A percentile compares a stretch with the other conserved stretches of the same genome.
Conservation (phyloP, 371 early-diverging fungal genomes). For the Mortierella sp. region DNA sequence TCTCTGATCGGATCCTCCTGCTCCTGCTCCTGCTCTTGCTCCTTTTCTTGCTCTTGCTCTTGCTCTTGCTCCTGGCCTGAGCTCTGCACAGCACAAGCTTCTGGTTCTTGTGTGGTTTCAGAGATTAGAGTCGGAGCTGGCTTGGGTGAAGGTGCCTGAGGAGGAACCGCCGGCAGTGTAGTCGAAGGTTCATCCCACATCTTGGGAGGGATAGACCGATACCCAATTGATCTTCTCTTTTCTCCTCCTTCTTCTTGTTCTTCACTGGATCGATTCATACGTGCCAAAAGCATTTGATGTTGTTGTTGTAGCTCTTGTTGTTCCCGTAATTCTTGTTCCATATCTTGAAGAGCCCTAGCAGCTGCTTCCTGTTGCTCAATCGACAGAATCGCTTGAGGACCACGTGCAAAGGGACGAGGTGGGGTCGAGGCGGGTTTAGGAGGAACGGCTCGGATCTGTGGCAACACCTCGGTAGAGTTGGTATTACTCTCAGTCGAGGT, state of each 20-base stretch:
- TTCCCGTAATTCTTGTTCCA: neutral
- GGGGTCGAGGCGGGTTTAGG: conserved; percentile 12
- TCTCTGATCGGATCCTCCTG: conserved; percentile 3
- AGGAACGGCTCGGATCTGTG: conserved; percentile 50
- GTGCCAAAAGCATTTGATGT: neutral
- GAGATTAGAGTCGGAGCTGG: neutral
- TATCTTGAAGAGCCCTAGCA: neutral
- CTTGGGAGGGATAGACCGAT: neutral
- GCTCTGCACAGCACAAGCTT: neutral
- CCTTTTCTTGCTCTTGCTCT: neutral
- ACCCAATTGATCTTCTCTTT: no score
- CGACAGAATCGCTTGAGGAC: conserved; percentile 40
- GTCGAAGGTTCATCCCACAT: neutral
- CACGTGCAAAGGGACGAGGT: conserved; percentile 18
- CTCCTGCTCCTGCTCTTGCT: conserved; percentile 3
- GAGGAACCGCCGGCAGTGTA: neutral
- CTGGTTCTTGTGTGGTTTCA: neutral
- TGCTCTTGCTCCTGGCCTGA: neutral
- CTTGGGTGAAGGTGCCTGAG: neutral
- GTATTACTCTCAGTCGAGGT: conserved; percentile 18
- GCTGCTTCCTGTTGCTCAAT: conserved; percentile 23
- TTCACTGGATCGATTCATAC: neutral
- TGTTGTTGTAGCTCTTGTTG: neutral
- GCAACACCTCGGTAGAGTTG: conserved; percentile 18
- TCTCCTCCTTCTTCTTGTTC: neutral